phyloP scores from a whole-genome alignment of 257 asterid genomes.

The Salvia miltiorrhiza region DNA sequence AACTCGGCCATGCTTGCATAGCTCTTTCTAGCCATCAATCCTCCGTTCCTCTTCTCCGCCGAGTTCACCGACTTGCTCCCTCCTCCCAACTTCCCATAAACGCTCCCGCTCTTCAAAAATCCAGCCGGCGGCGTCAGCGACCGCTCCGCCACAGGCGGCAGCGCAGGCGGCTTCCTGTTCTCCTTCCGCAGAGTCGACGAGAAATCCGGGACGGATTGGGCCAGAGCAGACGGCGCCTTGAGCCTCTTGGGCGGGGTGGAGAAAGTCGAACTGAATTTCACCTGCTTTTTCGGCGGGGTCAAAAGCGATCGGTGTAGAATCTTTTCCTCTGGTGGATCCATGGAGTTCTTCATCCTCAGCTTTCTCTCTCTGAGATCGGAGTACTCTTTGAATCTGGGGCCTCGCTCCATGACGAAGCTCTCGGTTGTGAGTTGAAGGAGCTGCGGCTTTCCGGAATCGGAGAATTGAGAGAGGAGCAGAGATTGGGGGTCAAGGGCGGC shows the following conservation, averaged over 20 bases:
- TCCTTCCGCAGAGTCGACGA: slow-evolving; percentile 75
- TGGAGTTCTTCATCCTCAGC: slow-evolving; percentile 35
- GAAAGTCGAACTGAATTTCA: slow-evolving; percentile 49
- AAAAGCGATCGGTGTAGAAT: slow-evolving; percentile 22
- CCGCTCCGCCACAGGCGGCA: slow-evolving; percentile 53
- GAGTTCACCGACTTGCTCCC: slow-evolving; percentile 76
- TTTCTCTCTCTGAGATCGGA: slow-evolving; percentile 71
- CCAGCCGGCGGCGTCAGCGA: slow-evolving; percentile 51
- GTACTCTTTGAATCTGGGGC: slow-evolving; percentile 74
- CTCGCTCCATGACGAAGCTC: slow-evolving; percentile 54
- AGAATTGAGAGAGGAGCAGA: slow-evolving; percentile 55
- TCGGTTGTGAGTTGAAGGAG: slow-evolving; percentile 53
- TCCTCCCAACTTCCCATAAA: slow-evolving; percentile 46
- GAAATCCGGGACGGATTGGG: slow-evolving; percentile 92
- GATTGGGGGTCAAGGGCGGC: slow-evolving; percentile 64
- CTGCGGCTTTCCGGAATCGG: slow-evolving; percentile 46
- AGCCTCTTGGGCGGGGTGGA: slow-evolving; percentile 54
- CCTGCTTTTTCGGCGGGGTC: slow-evolving; percentile 75
- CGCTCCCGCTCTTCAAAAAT: slow-evolving; percentile 44
- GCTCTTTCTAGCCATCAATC: slow-evolving; percentile 73
- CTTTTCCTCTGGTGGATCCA: not conserved
- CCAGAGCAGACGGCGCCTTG: slow-evolving; percentile 41
- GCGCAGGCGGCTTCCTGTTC: slow-evolving; percentile 70
- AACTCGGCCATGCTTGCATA: slow-evolving; percentile 67
- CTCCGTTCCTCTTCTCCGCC: slow-evolving; percentile 69